Evolutionary conservation across 2,329 filamentous ascomycete genomes (phyloP).

Genomic region (Didymella pinodella): DNA sequence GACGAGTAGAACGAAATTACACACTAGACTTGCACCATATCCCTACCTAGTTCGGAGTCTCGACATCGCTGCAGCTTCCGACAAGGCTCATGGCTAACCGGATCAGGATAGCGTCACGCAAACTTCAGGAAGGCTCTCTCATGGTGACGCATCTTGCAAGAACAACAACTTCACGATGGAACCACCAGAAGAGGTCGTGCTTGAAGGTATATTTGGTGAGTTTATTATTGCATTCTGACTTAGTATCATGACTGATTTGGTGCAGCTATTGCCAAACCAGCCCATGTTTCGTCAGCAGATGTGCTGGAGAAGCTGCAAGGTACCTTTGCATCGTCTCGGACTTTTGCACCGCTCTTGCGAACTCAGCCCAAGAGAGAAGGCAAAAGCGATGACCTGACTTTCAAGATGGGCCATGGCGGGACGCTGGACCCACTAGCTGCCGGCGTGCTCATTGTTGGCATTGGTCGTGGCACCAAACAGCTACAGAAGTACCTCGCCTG

Average conservation of each 20-base stretch:
- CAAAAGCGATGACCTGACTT: conserved; percentile 33
- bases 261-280: conserved; percentile 36
- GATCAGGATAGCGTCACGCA: background rate
- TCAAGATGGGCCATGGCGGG: conserved; percentile 44
- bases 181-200: conserved; percentile 1
- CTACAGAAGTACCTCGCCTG: conserved; percentile 38
- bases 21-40: background rate
- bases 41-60: background rate
- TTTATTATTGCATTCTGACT: background rate
- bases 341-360: conserved; percentile 28
- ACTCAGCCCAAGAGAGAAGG: conserved; percentile 33
- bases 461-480: conserved; percentile 43
- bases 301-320: conserved; percentile 35
- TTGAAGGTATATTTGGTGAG: conserved; percentile 39
- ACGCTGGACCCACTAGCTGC: conserved; percentile 43
- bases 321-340: conserved; percentile 29
- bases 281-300: conserved; percentile 33
- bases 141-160: conserved; percentile 1
- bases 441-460: conserved; percentile 43
- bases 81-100: background rate
- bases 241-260: background rate
- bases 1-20: background rate
- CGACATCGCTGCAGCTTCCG: background rate
- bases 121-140: conserved; percentile 8
- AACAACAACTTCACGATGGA: conserved; percentile 1